A percentile compares a stretch with the other conserved stretches of the same genome.
Conservation (phyloP, 2,329 filamentous ascomycete species). For the Rhinocladiella mackenziei region DNA sequence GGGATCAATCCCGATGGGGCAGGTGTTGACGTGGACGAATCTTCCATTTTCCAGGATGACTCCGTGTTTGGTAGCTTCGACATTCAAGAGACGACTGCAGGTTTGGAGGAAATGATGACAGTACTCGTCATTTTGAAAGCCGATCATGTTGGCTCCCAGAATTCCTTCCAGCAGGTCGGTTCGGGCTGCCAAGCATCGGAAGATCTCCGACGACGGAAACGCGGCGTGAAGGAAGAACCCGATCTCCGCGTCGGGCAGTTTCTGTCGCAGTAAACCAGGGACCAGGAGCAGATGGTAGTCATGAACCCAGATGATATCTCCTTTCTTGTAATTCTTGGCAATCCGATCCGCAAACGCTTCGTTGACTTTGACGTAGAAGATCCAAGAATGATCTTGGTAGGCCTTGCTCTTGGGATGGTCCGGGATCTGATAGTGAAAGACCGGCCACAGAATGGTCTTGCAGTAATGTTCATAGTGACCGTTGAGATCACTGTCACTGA, state of each 20-base stretch:
- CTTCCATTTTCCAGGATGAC: conserved; percentile 80
- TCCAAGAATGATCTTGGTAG: conserved; percentile 94
- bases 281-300: conserved; percentile 92
- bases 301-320: conserved; percentile 90
- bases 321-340: conserved; percentile 85
- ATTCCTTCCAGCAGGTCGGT: conserved; percentile 87
- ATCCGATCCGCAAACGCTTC: conserved; percentile 90
- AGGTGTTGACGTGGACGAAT: conserved; percentile 81
- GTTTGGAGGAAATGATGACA: conserved; percentile 92
- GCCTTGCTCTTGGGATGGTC: conserved; percentile 98
- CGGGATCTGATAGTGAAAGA: conserved; percentile 96
- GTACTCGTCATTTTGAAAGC: conserved; percentile 92
- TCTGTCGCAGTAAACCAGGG: conserved; percentile 81
- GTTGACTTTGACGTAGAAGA: conserved; percentile 89
- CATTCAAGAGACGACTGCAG: conserved; percentile 83
- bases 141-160: conserved; percentile 85
- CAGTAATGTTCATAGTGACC: conserved; percentile 94
- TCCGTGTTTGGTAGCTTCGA: conserved; percentile 83
- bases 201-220: conserved; percentile 94
- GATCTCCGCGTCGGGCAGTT: conserved; percentile 83
- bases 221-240: conserved; percentile 94
- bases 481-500: conserved; percentile 86
- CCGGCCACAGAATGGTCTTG: conserved; percentile 96
- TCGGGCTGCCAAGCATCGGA: conserved; percentile 82
- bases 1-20: conserved; percentile 89